Conservation (phyloP, 2,329 filamentous ascomycete genomes). For the Didymella segeticola region DNA sequence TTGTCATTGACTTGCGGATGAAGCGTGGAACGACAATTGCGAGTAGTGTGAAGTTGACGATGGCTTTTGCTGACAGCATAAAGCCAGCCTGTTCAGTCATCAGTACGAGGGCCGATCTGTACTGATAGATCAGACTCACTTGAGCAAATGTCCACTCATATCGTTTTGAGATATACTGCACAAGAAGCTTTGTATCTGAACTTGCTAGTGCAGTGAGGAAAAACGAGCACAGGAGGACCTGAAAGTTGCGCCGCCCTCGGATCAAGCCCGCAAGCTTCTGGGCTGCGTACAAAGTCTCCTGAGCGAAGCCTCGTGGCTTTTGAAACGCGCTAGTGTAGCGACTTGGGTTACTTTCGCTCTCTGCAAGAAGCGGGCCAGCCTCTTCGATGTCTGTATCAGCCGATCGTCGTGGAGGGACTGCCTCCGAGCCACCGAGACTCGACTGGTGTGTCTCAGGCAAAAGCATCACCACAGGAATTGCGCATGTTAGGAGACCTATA, state of each 20-base stretch:
- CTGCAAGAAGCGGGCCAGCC: constrained; percentile 31
- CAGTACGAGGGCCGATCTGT: not conserved
- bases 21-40: constrained; percentile 42
- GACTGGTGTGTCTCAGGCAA: constrained; percentile 17
- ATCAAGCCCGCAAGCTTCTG: constrained; percentile 28
- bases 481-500: constrained; percentile 35
- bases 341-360: constrained; percentile 12
- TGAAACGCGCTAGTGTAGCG: constrained; percentile 37
- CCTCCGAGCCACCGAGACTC: not conserved
- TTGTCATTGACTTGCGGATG: constrained; percentile 38
- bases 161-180: constrained; percentile 49
- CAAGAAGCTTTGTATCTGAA: constrained; percentile 48
- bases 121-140: constrained; percentile 12
- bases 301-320: constrained; percentile 19
- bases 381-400: constrained; percentile 17
- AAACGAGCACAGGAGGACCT: constrained; percentile 42
- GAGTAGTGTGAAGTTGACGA: constrained; percentile 46
- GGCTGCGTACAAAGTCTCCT: constrained; percentile 23
- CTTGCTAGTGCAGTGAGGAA: constrained; percentile 48
- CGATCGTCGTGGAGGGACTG: no score
- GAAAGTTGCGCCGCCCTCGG: constrained; percentile 42
- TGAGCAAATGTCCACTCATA: constrained; percentile 49
- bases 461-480: constrained; percentile 34
- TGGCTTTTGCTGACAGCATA: constrained; percentile 47
- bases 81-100: constrained; percentile 38